These are phyloP conservation scores for Fraxinus baroniana DNA, from an alignment of 305 asterid genomes.

Conservation along the genomic window DNA sequence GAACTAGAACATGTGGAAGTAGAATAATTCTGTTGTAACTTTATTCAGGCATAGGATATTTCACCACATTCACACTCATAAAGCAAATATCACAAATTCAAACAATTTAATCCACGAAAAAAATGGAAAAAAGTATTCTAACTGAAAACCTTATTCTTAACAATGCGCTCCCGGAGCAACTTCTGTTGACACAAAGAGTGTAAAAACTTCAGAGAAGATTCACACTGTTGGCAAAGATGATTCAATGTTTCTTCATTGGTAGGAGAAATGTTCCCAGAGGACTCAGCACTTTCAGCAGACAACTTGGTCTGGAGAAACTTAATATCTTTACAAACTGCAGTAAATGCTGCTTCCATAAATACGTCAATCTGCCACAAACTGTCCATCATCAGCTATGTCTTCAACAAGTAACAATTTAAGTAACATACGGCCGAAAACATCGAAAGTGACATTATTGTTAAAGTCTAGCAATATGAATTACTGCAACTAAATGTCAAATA, in stretches of 20 bases:
- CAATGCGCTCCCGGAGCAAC: conserved; percentile 75
- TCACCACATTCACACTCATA: conserved; percentile 19
- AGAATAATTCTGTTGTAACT: conserved; percentile 4
- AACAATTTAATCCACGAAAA: conserved; percentile 10
- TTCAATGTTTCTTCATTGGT: conserved; percentile 62
- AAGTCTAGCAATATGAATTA: conserved; percentile 17
- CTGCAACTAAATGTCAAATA: neutral
- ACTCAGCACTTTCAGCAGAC: conserved; percentile 54
- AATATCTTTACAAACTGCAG: conserved; percentile 73
- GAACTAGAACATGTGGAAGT: conserved; percentile 13
- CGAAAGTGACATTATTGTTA: neutral
- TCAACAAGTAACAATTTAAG: conserved; percentile 9
- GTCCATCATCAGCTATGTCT: conserved; percentile 30
- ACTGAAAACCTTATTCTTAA: conserved; percentile 77
- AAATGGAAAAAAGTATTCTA: conserved; percentile 14
- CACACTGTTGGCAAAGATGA: conserved; percentile 96
- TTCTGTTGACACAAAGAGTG: conserved; percentile 88
- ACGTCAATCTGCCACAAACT: conserved; percentile 74
- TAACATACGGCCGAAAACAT: conserved; percentile 8
- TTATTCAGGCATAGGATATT: conserved; percentile 12
- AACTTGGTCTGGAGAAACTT: conserved; percentile 72
- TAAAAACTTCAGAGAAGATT: conserved; percentile 87
- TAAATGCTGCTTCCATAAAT: conserved; percentile 79
- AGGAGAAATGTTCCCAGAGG: conserved; percentile 44
- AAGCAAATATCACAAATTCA: conserved; percentile 18